Evolutionary conservation across 2,329 filamentous ascomycete genomes (phyloP).

Genomic region (Colletotrichum navitas): DNA sequence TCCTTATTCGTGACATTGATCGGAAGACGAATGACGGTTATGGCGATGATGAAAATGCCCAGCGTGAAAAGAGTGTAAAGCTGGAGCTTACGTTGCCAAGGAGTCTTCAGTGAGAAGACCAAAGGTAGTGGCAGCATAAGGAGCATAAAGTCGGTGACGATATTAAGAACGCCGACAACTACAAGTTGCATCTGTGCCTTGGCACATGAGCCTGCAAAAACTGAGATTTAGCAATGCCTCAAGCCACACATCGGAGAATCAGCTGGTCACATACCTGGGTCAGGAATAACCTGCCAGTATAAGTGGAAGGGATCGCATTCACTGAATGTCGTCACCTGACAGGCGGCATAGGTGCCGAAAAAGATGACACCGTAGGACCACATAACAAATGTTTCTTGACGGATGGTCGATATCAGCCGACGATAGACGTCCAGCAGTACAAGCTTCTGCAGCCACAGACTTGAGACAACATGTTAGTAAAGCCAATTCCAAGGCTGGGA

Average conservation of each 20-base stretch:
- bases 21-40: conserved; percentile 55
- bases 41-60: conserved; percentile 55
- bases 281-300: conserved; percentile 68
- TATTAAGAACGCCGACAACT: conserved; percentile 51
- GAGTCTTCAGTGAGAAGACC: conserved; percentile 48
- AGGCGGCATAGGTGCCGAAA: conserved; percentile 48
- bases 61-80: conserved; percentile 53
- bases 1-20: conserved; percentile 53
- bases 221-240: background rate
- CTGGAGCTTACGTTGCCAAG: conserved; percentile 49
- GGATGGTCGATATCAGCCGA: conserved; percentile 45
- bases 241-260: background rate
- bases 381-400: conserved; percentile 46
- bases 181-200: conserved; percentile 51
- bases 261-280: conserved; percentile 48
- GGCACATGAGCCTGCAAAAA: conserved; percentile 45
- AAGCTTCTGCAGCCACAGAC: conserved; percentile 49
- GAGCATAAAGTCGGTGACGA: conserved; percentile 50
- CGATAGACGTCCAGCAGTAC: conserved; percentile 48
- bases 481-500: background rate
- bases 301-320: conserved; percentile 62
- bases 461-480: conserved; percentile 29
- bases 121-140: conserved; percentile 48
- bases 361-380: conserved; percentile 47
- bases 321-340: conserved; percentile 51